A percentile compares a stretch with the other conserved stretches of the same genome.
Conservation (phyloP, 1,139 yeast species). For the Kazachstania sp. region DNA sequence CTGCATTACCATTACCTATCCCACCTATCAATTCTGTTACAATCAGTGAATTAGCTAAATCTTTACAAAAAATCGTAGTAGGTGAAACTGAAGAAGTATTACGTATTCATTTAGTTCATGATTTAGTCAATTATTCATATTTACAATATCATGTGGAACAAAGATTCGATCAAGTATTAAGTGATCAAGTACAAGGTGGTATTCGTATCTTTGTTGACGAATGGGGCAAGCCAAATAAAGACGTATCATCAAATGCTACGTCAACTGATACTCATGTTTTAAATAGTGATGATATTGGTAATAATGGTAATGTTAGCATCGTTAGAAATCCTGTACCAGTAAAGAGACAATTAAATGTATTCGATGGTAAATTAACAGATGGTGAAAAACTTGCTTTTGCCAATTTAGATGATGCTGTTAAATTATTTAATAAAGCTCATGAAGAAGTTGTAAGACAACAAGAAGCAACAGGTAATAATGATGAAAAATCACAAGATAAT, state of each 20-base stretch:
- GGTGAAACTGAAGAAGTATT: conserved; percentile 64
- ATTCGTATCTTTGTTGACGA: conserved; percentile 50
- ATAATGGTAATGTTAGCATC: neutral
- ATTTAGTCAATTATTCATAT: conserved; percentile 62
- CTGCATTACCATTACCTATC: conserved; percentile 22
- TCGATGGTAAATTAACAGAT: conserved; percentile 68
- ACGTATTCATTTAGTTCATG: conserved; percentile 75
- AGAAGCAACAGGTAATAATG: conserved; percentile 17
- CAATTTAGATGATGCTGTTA: conserved; percentile 67
- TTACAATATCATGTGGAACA: conserved; percentile 56
- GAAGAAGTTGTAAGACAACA: conserved; percentile 25
- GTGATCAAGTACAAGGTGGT: conserved; percentile 80
- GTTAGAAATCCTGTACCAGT: neutral
- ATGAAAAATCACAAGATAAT: conserved; percentile 27
- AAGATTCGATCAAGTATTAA: conserved; percentile 76
- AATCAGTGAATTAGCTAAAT: conserved; percentile 28
- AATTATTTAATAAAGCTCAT: conserved; percentile 36
- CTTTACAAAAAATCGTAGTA: conserved; percentile 41
- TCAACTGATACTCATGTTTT: neutral
- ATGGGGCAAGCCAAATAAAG: conserved; percentile 27
- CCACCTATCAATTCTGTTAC: conserved; percentile 35
- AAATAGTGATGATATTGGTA: conserved; percentile 2
- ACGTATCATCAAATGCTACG: conserved; percentile 9
- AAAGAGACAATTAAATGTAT: conserved; percentile 51
- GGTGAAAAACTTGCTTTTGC: conserved; percentile 90